A percentile compares a stretch with the other conserved stretches of the same genome.
These are phyloP conservation scores for Pythium phragmiticola DNA, from an alignment of 352 stramenopile species.

Conservation along the genomic window DNA sequence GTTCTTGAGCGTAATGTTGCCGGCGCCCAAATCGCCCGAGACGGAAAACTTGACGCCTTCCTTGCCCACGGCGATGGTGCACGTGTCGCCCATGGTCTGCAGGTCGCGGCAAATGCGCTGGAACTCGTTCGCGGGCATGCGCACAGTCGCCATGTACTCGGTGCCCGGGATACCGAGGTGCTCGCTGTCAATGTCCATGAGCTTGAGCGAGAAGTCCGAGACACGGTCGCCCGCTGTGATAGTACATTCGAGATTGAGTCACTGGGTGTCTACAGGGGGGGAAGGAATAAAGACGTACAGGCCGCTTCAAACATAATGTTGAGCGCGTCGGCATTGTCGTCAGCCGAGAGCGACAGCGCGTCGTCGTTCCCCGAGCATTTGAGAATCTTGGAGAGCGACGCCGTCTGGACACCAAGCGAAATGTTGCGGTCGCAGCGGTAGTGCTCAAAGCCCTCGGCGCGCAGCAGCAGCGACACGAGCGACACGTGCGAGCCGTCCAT, in stretches of 20 bases:
- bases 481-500: conserved; percentile 99
- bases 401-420: conserved; percentile 96
- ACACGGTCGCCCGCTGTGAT: conserved; percentile 85
- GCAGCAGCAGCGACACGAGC: conserved; percentile 94
- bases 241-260: conserved; percentile 2
- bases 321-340: conserved; percentile 95
- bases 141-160: conserved; percentile 96
- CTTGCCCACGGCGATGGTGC: conserved; percentile 95
- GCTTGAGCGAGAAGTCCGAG: conserved; percentile 98
- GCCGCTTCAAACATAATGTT: conserved; percentile 98
- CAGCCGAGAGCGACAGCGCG: conserved; percentile 97
- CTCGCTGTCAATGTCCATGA: conserved; percentile 99
- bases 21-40: conserved; percentile 94
- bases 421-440: conserved; percentile 98
- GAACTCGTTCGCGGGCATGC: conserved; percentile 97
- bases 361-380: conserved; percentile 99
- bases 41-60: conserved; percentile 98
- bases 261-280: not conserved
- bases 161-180: conserved; percentile 98
- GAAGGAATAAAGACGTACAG: conserved; percentile 44
- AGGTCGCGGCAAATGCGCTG: conserved; percentile 98
- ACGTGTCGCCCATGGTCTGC: conserved; percentile 98
- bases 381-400: conserved; percentile 99
- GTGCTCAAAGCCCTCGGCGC: conserved; percentile 95
- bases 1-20: conserved; percentile 94